Conservation (phyloP, 2,329 filamentous ascomycete genomes). For the Aspergillus tanneri region DNA sequence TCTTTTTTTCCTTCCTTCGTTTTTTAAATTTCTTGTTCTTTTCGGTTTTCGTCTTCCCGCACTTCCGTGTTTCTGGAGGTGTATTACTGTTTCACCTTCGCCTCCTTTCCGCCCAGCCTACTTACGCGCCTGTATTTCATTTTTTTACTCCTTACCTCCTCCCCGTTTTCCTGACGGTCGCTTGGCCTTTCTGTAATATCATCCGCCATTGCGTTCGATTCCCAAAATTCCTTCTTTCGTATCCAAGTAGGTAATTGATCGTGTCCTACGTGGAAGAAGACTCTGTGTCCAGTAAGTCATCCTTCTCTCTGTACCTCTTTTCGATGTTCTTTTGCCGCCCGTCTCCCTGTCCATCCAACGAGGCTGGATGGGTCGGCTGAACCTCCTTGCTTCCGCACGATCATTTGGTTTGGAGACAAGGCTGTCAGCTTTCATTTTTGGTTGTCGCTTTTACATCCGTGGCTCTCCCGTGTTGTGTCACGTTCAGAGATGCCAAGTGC, state of each 20-base stretch:
- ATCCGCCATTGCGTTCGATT: constrained; percentile 11
- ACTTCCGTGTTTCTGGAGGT: constrained; percentile 7
- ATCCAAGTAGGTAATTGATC: neutral
- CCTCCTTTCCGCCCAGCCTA: constrained; percentile 22
- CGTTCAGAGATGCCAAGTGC: constrained; percentile 13
- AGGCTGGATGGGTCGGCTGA: constrained; percentile 11
- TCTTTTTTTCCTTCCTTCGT: constrained; percentile 5
- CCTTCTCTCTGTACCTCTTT: neutral
- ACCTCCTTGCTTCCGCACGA: constrained; percentile 21
- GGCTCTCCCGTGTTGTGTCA: constrained; percentile 12
- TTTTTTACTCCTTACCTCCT: constrained; percentile 18
- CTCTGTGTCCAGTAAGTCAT: neutral
- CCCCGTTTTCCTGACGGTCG: constrained; percentile 11
- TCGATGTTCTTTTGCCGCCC: neutral
- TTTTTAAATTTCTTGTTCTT: constrained; percentile 5
- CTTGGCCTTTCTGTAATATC: constrained; percentile 13
- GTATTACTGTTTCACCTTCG: constrained; percentile 18
- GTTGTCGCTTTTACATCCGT: constrained; percentile 8
- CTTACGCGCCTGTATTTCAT: constrained; percentile 17
- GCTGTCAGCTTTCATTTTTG: constrained; percentile 1
- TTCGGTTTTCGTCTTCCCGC: neutral
- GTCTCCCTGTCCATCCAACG: neutral
- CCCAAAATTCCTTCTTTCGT: constrained; percentile 1
- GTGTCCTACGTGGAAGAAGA: neutral
- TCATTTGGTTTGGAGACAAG: constrained; percentile 5